These are phyloP conservation scores for Rhododendron molle DNA, from an alignment of 148 eudicot species.

Conservation along the genomic window DNA sequence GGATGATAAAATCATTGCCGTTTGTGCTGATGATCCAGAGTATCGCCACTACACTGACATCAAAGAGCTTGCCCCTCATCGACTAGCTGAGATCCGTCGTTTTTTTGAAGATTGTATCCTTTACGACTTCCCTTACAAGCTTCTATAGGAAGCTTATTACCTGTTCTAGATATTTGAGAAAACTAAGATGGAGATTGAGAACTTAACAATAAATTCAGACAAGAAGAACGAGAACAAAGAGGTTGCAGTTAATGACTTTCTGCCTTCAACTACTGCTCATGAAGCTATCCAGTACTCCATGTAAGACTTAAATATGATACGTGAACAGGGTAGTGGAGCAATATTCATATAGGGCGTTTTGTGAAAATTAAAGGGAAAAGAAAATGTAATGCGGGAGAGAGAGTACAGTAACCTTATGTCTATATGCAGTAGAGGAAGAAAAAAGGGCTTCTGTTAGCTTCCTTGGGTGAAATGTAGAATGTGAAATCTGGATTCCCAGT, in stretches of 20 bases:
- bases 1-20: conserved; percentile 90
- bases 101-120: conserved; percentile 94
- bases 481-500: background rate
- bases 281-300: conserved; percentile 73
- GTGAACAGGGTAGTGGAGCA: background rate
- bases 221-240: conserved; percentile 75
- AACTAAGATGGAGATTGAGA: background rate
- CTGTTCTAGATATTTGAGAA: background rate
- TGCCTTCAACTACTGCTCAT: conserved; percentile 50
- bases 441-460: background rate
- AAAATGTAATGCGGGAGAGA: background rate
- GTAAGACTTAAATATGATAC: conserved; percentile 34
- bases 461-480: background rate
- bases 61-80: conserved; percentile 74
- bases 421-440: background rate
- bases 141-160: background rate
- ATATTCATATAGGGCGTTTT: background rate
- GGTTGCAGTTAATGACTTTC: conserved; percentile 52
- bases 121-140: background rate
- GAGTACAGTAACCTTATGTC: background rate
- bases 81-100: conserved; percentile 72
- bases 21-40: conserved; percentile 89
- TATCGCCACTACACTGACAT: conserved; percentile 74
- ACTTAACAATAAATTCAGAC: conserved; percentile 34
- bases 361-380: background rate